Evolutionary conservation across 192 early-diverging fungal genomes (phyloP), one percentile per base, ranked within the genome.

Genomic region (Spinellus fusiger): DNA sequence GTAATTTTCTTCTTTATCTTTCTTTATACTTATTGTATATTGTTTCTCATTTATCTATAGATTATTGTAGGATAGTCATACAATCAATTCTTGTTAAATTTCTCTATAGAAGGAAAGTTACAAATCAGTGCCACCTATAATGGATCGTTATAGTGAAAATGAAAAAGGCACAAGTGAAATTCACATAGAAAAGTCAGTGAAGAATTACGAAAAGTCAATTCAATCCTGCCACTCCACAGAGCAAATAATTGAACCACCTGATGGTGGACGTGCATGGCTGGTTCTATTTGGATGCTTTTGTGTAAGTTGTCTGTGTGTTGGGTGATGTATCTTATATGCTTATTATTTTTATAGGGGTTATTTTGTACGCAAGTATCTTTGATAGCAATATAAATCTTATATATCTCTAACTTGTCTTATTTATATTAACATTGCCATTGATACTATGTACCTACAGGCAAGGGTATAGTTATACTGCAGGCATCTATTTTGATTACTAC

Each of bases 211-310:
- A 13, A 32, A 16, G 9, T 44, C 49, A 31, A 49, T 63, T 40
- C 18, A 40, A 25, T 33, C 31, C 23, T 28, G 26, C 8, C 32
- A 31, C 33, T 35, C 32, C 38, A 34, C 32, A 37, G 25, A 35
- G 1, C 32, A 54, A 6, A 10, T 32, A 5, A 32, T 40, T 5
- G 54, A 65, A 27, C 54, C 63, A 16, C 63, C 63, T 25, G 54
- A 65, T 46, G 63, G 63, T 4, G 63, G 63, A 22, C 27, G 44
- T 38, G 35, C 44, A 16, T 65, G 63, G 63, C 13, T 65, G 22
- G 53, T 49, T 48, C 31, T 65, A 16, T 48, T 65, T 57, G 63
- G 63, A 16, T 55, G 63, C 12, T 65, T 65, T 46, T 65, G 63
- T 28, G 63, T 65, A 65, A 57, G 63, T 49, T 34, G 29, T 32